phyloP scores from a whole-genome alignment of 2,329 filamentous ascomycete genomes.

The Ophiocordyceps australis region DNA sequence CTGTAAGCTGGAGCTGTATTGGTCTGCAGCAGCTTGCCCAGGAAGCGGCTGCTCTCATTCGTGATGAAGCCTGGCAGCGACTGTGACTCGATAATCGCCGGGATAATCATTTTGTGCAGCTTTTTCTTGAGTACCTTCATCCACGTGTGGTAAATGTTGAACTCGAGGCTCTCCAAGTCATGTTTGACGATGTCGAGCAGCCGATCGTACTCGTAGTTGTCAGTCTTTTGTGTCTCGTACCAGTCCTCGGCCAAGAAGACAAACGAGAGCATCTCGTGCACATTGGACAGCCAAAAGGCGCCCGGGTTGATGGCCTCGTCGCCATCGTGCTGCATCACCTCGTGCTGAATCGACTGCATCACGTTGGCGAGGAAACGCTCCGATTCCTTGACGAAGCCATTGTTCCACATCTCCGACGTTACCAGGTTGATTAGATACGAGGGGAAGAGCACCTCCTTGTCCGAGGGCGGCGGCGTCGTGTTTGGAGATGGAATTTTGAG shows the following conservation, averaged over 20 bases:
- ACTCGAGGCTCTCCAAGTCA: slow-evolving; percentile 92
- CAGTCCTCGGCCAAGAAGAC: slow-evolving; percentile 98
- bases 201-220: slow-evolving; percentile 97
- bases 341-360: slow-evolving; percentile 98
- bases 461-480: slow-evolving; percentile 74
- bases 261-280: slow-evolving; percentile 98
- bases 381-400: slow-evolving; percentile 97
- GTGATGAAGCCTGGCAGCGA: slow-evolving; percentile 96
- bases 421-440: slow-evolving; percentile 98
- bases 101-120: slow-evolving; percentile 98
- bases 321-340: slow-evolving; percentile 97
- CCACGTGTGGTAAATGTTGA: slow-evolving; percentile 99
- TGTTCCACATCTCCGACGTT: slow-evolving; percentile 99
- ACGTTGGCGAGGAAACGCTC: slow-evolving; percentile 97
- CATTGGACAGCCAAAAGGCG: slow-evolving; percentile 97
- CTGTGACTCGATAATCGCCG: slow-evolving; percentile 96
- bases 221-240: slow-evolving; percentile 98
- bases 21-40: slow-evolving; percentile 85
- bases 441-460: slow-evolving; percentile 97
- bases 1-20: slow-evolving; percentile 91
- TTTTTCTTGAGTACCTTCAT: slow-evolving; percentile 99
- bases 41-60: slow-evolving; percentile 94
- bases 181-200: slow-evolving; percentile 98
- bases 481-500: slow-evolving; percentile 87
- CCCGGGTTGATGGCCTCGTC: slow-evolving; percentile 95